These are phyloP conservation scores for Fusarium stilboides DNA, from an alignment of 2,329 filamentous ascomycete genomes.

Conservation along the genomic window DNA sequence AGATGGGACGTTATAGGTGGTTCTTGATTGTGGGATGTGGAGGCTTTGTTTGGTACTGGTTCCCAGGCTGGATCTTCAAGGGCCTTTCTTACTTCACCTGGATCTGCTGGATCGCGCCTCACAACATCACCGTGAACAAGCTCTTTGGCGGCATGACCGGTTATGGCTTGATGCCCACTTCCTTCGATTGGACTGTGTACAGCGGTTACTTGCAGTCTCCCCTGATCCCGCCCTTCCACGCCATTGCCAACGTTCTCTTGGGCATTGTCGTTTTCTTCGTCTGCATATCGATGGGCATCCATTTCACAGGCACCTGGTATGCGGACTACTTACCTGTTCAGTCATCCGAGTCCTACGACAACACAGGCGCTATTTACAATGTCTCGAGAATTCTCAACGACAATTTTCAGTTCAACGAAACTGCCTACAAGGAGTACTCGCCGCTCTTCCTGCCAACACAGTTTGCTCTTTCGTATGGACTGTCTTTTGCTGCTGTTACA, in stretches of 20 bases:
- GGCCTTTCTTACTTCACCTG: conserved; percentile 75
- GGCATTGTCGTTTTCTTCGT: conserved; percentile 71
- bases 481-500: conserved; percentile 77
- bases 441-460: conserved; percentile 76
- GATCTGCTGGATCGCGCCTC: conserved; percentile 73
- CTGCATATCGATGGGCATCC: conserved; percentile 70
- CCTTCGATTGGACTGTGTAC: conserved; percentile 68
- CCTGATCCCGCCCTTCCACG: conserved; percentile 67
- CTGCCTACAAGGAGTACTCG: conserved; percentile 74
- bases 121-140: conserved; percentile 73
- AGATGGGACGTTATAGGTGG: conserved; percentile 73
- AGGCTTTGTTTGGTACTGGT: conserved; percentile 71
- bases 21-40: conserved; percentile 71
- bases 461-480: conserved; percentile 72
- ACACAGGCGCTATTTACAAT: conserved; percentile 72
- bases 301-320: conserved; percentile 71
- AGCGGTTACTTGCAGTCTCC: conserved; percentile 66
- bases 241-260: conserved; percentile 69
- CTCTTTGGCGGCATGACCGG: conserved; percentile 73
- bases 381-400: conserved; percentile 71
- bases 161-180: conserved; percentile 72
- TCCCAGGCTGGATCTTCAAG: conserved; percentile 74
- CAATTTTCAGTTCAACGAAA: conserved; percentile 71
- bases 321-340: conserved; percentile 74
- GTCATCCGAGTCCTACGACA: conserved; percentile 74